These are phyloP conservation scores for Symbiodinium pilosum DNA, from an alignment of 73 alveolate genomes.

Conservation along the genomic window DNA sequence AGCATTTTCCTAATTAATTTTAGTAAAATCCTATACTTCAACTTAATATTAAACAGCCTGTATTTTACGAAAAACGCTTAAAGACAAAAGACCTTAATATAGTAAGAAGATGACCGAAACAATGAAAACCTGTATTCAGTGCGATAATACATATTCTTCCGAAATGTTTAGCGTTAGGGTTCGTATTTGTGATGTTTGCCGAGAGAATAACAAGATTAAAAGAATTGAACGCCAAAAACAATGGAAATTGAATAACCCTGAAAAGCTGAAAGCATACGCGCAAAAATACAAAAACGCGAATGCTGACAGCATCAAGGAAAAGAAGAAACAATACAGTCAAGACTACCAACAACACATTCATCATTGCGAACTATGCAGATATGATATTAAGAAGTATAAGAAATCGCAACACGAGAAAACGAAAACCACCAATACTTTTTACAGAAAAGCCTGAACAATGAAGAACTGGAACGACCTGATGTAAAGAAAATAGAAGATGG, in stretches of 20 bases:
- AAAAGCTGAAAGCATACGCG: background rate
- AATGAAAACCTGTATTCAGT: background rate
- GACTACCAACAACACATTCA: background rate
- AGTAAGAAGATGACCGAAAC: background rate
- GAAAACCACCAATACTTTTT: background rate
- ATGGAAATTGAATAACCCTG: background rate
- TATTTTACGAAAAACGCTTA: background rate
- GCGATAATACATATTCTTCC: background rate
- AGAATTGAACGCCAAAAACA: background rate
- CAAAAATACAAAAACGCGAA: background rate
- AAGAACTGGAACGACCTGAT: background rate
- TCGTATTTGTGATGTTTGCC: background rate
- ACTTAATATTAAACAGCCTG: too few relatives aligned
- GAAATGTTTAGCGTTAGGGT: background rate
- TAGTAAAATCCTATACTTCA: too few relatives aligned
- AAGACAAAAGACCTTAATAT: background rate
- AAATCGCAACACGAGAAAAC: background rate
- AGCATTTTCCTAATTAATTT: too few relatives aligned
- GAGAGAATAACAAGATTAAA: background rate
- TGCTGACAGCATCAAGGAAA: background rate
- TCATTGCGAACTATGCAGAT: background rate
- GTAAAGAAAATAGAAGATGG: background rate
- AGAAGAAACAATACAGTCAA: background rate
- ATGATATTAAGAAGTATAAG: background rate
- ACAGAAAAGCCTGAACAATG: background rate